Base-by-base conservation (phyloP, 2,329 filamentous ascomycete genomes). In the Akanthomyces lecanii region DNA sequence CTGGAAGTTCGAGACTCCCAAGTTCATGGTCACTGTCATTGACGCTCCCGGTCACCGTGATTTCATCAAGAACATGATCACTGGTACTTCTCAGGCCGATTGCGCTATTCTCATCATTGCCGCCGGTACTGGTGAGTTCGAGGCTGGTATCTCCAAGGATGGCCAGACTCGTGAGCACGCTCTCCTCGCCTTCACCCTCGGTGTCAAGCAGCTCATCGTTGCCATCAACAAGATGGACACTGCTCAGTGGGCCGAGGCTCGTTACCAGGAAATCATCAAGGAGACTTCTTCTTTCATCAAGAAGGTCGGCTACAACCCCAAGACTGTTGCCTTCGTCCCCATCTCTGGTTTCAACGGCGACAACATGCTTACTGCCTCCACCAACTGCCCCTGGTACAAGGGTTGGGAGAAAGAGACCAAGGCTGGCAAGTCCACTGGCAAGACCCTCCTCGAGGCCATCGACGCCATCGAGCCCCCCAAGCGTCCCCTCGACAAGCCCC, bases 51-150 rank as follows among this genome's bases (percentile, higher is more conserved):
- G 95, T 84, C 95, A 99, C 85, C 94, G 95, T 95, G 95, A 99
- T 80, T 99, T 98, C 89, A 98, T 99, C 92, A 99, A 99, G 94
- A 99, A 98, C 93, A 99, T 99, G 95, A 99, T 99, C 83, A 98
- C 95, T 90, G 95, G 95, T 93, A 98, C 95, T 79, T 99, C 95
- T 82, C 95, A 98, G 90, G 95, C 95, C 76, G 95, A 99, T 80
- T 98, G 95, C 85, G 95, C 95, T 78, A 92, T 99, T 82, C 93
- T 99, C 87, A 98, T 99, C 85, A 99, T 99, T 84, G 95, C 94
- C 76, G 92, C 95, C 78, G 95, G 95, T 87, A 97, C 92, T 92
- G 95, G 95, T 97, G 95, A 99, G 89, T 99, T 99, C 89, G 95
- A 99, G 89, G 95, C 95, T 90, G 95, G 95, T 98, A 99, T 99